phyloP scores from a whole-genome alignment of 2,329 filamentous ascomycete genomes.

The Pseudocercospora fijiensis region DNA sequence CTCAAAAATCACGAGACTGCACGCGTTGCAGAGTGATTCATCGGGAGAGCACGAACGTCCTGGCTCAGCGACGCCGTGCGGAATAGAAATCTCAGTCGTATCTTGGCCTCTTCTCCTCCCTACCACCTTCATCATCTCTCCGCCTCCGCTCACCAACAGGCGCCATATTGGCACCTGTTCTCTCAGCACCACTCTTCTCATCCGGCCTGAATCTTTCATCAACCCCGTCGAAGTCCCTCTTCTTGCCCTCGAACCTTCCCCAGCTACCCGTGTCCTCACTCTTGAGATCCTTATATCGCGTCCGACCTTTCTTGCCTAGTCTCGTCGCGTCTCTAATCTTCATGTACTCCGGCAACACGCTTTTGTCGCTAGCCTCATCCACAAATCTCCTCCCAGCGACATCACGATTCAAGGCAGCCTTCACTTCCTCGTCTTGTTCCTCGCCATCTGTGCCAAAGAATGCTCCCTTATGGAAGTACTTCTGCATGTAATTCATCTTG shows the following conservation, averaged over 20 bases:
- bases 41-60: too few relatives aligned
- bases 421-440: slow-evolving; percentile 57
- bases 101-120: slow-evolving; percentile 45
- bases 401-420: slow-evolving; percentile 76
- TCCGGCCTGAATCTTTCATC: slow-evolving; percentile 71
- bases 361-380: slow-evolving; percentile 79
- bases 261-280: slow-evolving; percentile 88
- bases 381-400: slow-evolving; percentile 80
- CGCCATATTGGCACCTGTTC: slow-evolving; percentile 67
- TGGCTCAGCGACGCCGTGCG: too few relatives aligned
- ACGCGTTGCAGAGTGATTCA: too few relatives aligned
- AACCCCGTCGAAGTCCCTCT: slow-evolving; percentile 45
- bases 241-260: slow-evolving; percentile 63
- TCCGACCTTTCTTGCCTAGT: slow-evolving; percentile 85
- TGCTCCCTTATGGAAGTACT: slow-evolving; percentile 94
- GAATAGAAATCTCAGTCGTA: background rate
- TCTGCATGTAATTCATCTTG: slow-evolving; percentile 87
- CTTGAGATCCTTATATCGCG: slow-evolving; percentile 84
- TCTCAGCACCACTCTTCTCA: slow-evolving; percentile 46
- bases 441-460: slow-evolving; percentile 78
- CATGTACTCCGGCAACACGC: slow-evolving; percentile 84
- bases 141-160: slow-evolving; percentile 64
- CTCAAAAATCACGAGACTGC: too few relatives aligned
- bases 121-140: slow-evolving; percentile 41
- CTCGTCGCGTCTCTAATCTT: slow-evolving; percentile 92